Evolutionary conservation across 352 stramenopile genomes (phyloP).

Genomic region (Phytophthora citrophthora): DNA sequence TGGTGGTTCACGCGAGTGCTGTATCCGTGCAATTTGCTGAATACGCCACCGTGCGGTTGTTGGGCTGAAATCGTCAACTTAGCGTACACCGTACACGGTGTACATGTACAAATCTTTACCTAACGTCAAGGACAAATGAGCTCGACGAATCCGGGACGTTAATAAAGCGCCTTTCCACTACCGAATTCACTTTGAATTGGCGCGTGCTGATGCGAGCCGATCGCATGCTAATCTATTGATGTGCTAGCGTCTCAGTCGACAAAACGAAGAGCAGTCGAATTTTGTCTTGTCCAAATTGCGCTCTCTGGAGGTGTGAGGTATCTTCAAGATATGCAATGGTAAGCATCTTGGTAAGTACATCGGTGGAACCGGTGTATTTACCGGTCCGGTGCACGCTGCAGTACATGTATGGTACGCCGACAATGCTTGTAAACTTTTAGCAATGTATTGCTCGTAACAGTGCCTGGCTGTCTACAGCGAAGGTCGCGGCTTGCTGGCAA

Average conservation of each 20-base stretch:
- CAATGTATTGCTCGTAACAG: too few relatives aligned
- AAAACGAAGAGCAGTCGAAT: background rate
- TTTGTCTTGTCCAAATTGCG: background rate
- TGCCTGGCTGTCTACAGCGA: too few relatives aligned
- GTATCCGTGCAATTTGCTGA: background rate
- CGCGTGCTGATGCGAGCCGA: background rate
- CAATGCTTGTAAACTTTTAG: background rate
- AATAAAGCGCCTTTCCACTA: background rate
- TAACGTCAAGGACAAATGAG: constrained; percentile 1
- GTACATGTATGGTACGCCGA: background rate
- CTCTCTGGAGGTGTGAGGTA: background rate
- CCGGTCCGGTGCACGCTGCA: too few relatives aligned
- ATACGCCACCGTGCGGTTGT: background rate
- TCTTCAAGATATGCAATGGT: background rate
- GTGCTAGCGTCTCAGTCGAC: constrained; percentile 3
- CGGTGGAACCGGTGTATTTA: too few relatives aligned
- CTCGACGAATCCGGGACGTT: background rate
- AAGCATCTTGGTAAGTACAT: background rate
- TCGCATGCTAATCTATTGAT: constrained; percentile 9
- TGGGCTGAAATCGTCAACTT: background rate
- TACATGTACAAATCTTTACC: background rate
- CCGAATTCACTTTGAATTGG: background rate
- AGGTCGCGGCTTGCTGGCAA: too few relatives aligned
- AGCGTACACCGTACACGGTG: background rate
- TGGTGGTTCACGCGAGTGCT: background rate